phyloP scores from a whole-genome alignment of 306 rosid genomes.

The Sesbania bispinosa region DNA sequence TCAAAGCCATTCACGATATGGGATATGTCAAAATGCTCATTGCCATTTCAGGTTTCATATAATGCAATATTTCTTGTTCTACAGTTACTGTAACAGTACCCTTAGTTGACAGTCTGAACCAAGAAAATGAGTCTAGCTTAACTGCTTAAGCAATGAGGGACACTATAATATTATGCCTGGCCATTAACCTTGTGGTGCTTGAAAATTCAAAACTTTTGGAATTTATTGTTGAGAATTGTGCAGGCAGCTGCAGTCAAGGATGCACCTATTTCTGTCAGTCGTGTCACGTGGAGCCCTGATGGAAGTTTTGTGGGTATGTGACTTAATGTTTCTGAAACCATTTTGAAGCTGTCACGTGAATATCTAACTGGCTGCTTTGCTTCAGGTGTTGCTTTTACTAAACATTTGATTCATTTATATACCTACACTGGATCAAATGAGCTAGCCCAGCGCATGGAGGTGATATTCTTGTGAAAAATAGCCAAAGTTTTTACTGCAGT shows the following conservation, averaged over 20 bases:
- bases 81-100: too few relatives aligned
- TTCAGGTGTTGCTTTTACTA: slow-evolving; percentile 83
- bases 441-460: slow-evolving; percentile 69
- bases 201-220: slow-evolving; percentile 24
- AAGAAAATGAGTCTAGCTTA: too few relatives aligned
- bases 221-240: slow-evolving; percentile 35
- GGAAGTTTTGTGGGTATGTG: slow-evolving; percentile 81
- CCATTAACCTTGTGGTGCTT: slow-evolving; percentile 16
- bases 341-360: slow-evolving; percentile 12
- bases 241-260: slow-evolving; percentile 67
- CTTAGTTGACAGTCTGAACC: too few relatives aligned
- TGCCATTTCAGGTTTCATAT: slow-evolving; percentile 65
- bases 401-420: slow-evolving; percentile 83
- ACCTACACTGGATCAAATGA: slow-evolving; percentile 60
- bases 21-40: slow-evolving; percentile 51
- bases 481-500: slow-evolving; percentile 24
- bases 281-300: slow-evolving; percentile 88
- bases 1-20: slow-evolving; percentile 77
- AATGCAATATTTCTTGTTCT: too few relatives aligned
- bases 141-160: too few relatives aligned
- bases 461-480: slow-evolving; percentile 29
- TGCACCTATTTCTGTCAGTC: slow-evolving; percentile 60
- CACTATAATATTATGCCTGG: too few relatives aligned
- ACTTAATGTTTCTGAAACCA: slow-evolving; percentile 9
- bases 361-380: slow-evolving; percentile 35